Evolutionary conservation across 495 filamentous ascomycete species (phyloP).

Genomic region (Aspergillus taichungensis): DNA sequence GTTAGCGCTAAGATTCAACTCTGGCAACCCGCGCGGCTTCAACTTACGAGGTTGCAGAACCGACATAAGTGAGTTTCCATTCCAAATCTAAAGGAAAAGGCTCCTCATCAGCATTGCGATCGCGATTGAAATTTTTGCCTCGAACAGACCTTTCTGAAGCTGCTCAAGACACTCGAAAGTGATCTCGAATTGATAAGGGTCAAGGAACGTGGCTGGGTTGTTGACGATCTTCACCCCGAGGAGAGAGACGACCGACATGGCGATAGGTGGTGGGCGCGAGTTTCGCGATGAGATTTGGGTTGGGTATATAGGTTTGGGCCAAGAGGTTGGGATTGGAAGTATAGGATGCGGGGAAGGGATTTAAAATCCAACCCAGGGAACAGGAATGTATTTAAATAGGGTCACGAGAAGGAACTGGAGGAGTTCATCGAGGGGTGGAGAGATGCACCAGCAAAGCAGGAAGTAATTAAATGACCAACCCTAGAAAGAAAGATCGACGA

Average conservation of each 20-base stretch:
- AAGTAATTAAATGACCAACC: conserved; percentile 12
- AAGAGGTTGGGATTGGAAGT: neutral
- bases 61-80: conserved; percentile 98
- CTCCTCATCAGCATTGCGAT: neutral
- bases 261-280: conserved; percentile 19
- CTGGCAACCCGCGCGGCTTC: neutral
- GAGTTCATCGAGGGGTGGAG: neutral
- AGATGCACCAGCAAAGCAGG: neutral
- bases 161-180: conserved; percentile 95
- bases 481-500: conserved; percentile 12
- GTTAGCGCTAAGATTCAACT: conserved; percentile 9
- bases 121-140: neutral
- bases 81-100: conserved; percentile 63
- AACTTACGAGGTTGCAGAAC: conserved; percentile 88
- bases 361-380: conserved; percentile 2
- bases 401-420: conserved; percentile 1
- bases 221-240: conserved; percentile 91
- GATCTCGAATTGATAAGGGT: conserved; percentile 92
- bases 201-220: conserved; percentile 86
- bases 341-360: conserved; percentile 1
- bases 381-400: neutral
- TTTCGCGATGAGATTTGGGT: neutral
- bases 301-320: neutral
- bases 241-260: conserved; percentile 94
- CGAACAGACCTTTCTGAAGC: conserved; percentile 69